Base-by-base conservation (phyloP, 2,329 filamentous ascomycete species). In the Daldinia eschscholtzii region DNA sequence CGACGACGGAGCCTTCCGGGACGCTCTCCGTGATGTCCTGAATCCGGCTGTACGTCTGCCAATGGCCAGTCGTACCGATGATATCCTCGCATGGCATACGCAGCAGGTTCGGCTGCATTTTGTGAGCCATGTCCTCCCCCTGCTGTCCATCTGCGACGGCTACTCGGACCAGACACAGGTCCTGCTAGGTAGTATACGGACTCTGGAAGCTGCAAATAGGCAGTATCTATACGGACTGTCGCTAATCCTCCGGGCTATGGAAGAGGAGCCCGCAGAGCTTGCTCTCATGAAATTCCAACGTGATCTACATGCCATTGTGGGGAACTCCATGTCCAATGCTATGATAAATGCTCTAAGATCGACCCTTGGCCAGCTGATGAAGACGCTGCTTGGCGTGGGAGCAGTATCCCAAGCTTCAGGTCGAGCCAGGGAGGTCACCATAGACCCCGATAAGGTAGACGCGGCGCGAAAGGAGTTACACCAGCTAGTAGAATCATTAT, bases 261-360 rank as follows among this genome's bases (percentile, higher is more conserved):
- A 81, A 10, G 78, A 79, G 50, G 77, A 75, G 35, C 72, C 76
- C 28, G 82, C 80, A 61, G 77, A 79, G 52, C 76, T 77, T 35
- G 81, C 81, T 42, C 79, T 84, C 6, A 76, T 75, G 59, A 86
- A 85, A 63, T 91, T 93, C 74, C 83, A 81, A 15, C 81, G 85
- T 56, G 89, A 92, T 70, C 78, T 92, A 10, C 86, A 91, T 73
- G 88, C 89, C 23, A 83, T 92, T 23, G 85, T 92, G 69, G 86
- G 87, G 50, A 91, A 91, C 76, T 89, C 89, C 9, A 83, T 89
- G 65, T 86, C 85, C 2, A 81, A 81, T 41, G 81, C 84, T 3
- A 81, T 92, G 56, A 82, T 85, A 39, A 80, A 80, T 55, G 86
- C 89, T 1, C 77, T 93, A 26, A 84, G 83, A 46, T 81, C 79